Base-by-base conservation (phyloP, 257 asterid species). In the Jacaranda mimosifolia region DNA sequence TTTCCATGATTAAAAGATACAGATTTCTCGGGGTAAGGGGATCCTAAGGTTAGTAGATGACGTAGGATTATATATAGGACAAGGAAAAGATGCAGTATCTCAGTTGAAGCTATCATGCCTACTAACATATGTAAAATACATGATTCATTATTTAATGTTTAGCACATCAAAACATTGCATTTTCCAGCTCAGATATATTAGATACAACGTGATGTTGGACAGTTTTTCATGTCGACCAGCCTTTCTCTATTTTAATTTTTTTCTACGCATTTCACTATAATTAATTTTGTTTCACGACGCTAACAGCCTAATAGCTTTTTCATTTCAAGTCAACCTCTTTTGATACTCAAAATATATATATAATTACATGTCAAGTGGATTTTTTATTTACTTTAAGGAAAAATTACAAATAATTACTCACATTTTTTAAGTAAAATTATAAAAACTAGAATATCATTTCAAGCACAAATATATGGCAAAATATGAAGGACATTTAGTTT, bases 161-260 rank as follows among this genome's bases (percentile, higher is more conserved):
- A 36, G 63, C 35, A 48, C 56, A 52, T 80, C 80, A 84, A 72
- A 90, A 82, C 85, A 86, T 75, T 9, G 92, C 65, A 53, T 89
- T 80, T 0, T 90, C 90, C 0, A 91, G 70, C 78, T 90, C 92
- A 9, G 88, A 56, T 51, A 90, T 79, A 57, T 94, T 96, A 0
- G 86, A 32, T 40, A 83, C 87, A 65, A 90, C 93, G 71, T 85
- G 94, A 68, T 88, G n/a, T n/a, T n/a, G n/a, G n/a, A n/a, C n/a
- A n/a, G n/a, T n/a, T n/a, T 84, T 74, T 82, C 79, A 70, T 85
- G 88, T 85, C 81, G 53, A 52, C 83, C 62, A 46, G 43, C 62
- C 63, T 51, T 3, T 70, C 58, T 81, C 62, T n/a, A 49, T 58
- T 51, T 60, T 40, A 35, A 1, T 26, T 17, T 60, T 15, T 68